Conservation (phyloP, 2,329 filamentous ascomycete species). For the Phoma sp. region DNA sequence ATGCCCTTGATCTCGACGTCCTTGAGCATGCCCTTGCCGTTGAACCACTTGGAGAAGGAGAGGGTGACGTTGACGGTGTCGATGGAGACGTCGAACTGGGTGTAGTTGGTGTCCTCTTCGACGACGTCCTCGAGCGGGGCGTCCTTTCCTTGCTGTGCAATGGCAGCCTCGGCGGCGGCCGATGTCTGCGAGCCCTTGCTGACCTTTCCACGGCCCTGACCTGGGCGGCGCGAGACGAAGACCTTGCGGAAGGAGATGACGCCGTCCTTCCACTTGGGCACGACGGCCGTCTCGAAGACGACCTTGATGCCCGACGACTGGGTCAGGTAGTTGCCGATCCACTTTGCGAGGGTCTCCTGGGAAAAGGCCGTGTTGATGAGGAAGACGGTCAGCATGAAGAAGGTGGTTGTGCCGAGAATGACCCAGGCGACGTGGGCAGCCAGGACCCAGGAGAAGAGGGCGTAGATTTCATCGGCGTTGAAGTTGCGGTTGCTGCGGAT, state of each 20-base stretch:
- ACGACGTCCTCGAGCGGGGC: conserved; percentile 27
- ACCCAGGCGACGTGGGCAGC: conserved; percentile 95
- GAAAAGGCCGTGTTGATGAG: conserved; percentile 96
- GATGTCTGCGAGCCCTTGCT: conserved; percentile 88
- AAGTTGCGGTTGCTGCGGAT: conserved; percentile 93
- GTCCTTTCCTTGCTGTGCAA: conserved; percentile 56
- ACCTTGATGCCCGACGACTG: conserved; percentile 91
- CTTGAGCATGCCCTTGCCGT: conserved; percentile 87
- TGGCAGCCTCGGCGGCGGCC: conserved; percentile 83
- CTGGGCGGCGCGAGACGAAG: conserved; percentile 89
- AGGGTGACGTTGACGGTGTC: conserved; percentile 95
- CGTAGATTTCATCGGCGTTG: conserved; percentile 95
- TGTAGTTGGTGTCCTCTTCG: conserved; percentile 93
- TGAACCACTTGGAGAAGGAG: conserved; percentile 99
- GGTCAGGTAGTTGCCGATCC: conserved; percentile 94
- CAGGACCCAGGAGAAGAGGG: conserved; percentile 93
- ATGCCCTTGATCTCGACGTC: conserved; percentile 96
- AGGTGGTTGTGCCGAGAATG: conserved; percentile 94
- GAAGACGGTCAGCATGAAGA: conserved; percentile 89
- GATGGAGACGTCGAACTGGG: conserved; percentile 94
- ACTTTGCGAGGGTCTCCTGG: conserved; percentile 92
- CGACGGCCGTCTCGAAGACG: conserved; percentile 96
- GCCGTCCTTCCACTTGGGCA: conserved; percentile 92
- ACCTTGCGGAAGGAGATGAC: conserved; percentile 98
- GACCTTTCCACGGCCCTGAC: conserved; percentile 80